phyloP scores from a whole-genome alignment of 2,329 filamentous ascomycete species.

The Xylariaceae sp. region DNA sequence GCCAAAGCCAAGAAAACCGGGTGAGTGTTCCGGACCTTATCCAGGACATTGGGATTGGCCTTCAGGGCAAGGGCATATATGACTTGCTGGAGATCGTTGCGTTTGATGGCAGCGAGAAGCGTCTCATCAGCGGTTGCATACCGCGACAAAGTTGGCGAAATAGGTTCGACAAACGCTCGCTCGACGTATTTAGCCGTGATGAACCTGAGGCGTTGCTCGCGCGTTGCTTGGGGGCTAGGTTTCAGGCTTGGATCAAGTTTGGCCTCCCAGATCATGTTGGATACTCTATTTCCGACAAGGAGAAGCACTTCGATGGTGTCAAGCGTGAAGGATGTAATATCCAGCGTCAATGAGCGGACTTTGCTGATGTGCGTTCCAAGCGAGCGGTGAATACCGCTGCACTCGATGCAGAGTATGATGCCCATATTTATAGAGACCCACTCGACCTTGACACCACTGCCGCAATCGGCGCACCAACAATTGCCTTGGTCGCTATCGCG shows the following conservation, averaged over 20 bases:
- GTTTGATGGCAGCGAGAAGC: slow-evolving; percentile 86
- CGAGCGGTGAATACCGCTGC: slow-evolving; percentile 93
- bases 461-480: slow-evolving; percentile 89
- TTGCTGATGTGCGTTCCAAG: slow-evolving; percentile 97
- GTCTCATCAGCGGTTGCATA: slow-evolving; percentile 80
- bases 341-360: slow-evolving; percentile 87
- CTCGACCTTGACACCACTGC: slow-evolving; percentile 85
- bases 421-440: slow-evolving; percentile 99
- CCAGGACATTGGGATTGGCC: slow-evolving; percentile 80
- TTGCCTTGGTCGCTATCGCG: slow-evolving; percentile 90
- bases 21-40: slow-evolving; percentile 83
- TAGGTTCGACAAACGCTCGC: slow-evolving; percentile 70
- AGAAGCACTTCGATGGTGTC: slow-evolving; percentile 94
- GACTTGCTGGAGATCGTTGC: slow-evolving; percentile 89
- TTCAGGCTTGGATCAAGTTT: slow-evolving; percentile 69
- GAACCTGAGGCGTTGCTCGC: slow-evolving; percentile 88
- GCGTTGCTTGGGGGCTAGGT: slow-evolving; percentile 68
- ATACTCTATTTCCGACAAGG: slow-evolving; percentile 86
- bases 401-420: slow-evolving; percentile 95
- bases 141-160: slow-evolving; percentile 67
- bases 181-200: slow-evolving; percentile 95
- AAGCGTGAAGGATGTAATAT: slow-evolving; percentile 92
- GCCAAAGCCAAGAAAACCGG: slow-evolving; percentile 86
- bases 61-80: slow-evolving; percentile 82
- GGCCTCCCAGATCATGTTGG: slow-evolving; percentile 96